Conservation (phyloP, 192 early-diverging fungal species). For the Obelidium mucronatum region DNA sequence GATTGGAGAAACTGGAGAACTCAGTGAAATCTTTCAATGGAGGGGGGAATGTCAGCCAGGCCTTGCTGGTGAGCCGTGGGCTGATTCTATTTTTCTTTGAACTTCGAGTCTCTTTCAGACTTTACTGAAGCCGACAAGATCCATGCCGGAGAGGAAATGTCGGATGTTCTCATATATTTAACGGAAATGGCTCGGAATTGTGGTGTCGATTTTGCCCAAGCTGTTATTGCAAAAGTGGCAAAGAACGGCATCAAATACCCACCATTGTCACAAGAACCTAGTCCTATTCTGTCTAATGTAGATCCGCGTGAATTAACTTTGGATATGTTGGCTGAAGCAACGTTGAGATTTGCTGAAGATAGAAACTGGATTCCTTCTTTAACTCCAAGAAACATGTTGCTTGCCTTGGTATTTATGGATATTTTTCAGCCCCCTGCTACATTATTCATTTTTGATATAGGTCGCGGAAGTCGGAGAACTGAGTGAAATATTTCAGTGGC, state of each 20-base stretch:
- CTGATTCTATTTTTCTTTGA: neutral
- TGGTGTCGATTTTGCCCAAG: neutral
- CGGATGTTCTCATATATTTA: constrained; percentile 5
- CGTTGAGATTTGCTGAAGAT: neutral
- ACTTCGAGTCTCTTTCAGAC: neutral
- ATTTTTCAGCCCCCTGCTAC: neutral
- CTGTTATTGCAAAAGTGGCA: neutral
- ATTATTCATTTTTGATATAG: neutral
- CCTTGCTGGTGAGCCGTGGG: neutral
- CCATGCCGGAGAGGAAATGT: constrained; percentile 14
- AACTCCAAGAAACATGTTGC: neutral
- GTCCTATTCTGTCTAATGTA: neutral
- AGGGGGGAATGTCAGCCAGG: neutral
- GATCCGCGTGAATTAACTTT: neutral
- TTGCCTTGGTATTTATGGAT: neutral
- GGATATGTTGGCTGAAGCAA: neutral
- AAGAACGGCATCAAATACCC: neutral
- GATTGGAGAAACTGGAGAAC: constrained; percentile 3
- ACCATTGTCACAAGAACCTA: neutral
- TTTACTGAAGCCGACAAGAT: neutral
- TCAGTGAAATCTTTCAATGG: constrained; percentile 17
- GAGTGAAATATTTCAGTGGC: constrained; percentile 16
- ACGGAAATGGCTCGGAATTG: constrained; percentile 1
- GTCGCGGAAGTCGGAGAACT: constrained; percentile 11
- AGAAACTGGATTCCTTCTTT: neutral